Percentiles rank a stretch among this genome's conserved stretches.
Conservation (phyloP, 805 yeast genomes). For the Alloascoidea hylecoeti region DNA sequence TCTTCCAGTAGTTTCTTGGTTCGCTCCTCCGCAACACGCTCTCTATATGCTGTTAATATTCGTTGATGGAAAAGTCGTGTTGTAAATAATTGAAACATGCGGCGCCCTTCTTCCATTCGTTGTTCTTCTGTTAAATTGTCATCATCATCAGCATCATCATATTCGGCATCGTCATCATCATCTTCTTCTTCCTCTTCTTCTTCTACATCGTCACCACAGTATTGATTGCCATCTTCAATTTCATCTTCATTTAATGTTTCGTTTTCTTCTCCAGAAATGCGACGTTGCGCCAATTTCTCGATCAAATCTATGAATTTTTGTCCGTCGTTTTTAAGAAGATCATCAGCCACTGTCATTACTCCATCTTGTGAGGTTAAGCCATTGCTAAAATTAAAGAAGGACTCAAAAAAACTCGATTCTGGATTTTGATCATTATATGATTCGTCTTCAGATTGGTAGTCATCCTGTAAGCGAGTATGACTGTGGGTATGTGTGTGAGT, state of each 20-base stretch:
- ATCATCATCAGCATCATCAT: slow-evolving; percentile 18
- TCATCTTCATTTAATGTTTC: slow-evolving; percentile 17
- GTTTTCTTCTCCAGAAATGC: slow-evolving; percentile 22
- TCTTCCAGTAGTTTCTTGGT: slow-evolving; percentile 20
- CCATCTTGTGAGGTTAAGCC: slow-evolving; percentile 23
- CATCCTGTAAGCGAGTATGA: slow-evolving; percentile 9
- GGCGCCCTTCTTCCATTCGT: slow-evolving; percentile 65
- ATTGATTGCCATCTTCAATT: slow-evolving; percentile 16
- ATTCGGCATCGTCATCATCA: slow-evolving; percentile 25
- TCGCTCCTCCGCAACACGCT: slow-evolving; percentile 62
- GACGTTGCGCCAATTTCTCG: slow-evolving; percentile 54
- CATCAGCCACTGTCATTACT: slow-evolving; percentile 59
- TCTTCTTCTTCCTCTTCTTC: slow-evolving; percentile 20
- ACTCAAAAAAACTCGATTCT: not conserved
- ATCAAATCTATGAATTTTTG: slow-evolving; percentile 63
- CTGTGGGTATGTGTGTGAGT: slow-evolving; percentile 5
- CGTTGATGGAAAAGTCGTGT: slow-evolving; percentile 65
- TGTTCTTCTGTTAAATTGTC: slow-evolving; percentile 30
- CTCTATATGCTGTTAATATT: slow-evolving; percentile 63
- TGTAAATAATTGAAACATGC: slow-evolving; percentile 66
- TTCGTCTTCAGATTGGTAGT: slow-evolving; percentile 7
- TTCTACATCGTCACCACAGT: slow-evolving; percentile 17
- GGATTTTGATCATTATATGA: not conserved
- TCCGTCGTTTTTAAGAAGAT: slow-evolving; percentile 66
- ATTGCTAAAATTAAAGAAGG: slow-evolving; percentile 14